Evolutionary conservation across 805 yeast genomes (phyloP).

Genomic region (Wickerhamiella dianesei): DNA sequence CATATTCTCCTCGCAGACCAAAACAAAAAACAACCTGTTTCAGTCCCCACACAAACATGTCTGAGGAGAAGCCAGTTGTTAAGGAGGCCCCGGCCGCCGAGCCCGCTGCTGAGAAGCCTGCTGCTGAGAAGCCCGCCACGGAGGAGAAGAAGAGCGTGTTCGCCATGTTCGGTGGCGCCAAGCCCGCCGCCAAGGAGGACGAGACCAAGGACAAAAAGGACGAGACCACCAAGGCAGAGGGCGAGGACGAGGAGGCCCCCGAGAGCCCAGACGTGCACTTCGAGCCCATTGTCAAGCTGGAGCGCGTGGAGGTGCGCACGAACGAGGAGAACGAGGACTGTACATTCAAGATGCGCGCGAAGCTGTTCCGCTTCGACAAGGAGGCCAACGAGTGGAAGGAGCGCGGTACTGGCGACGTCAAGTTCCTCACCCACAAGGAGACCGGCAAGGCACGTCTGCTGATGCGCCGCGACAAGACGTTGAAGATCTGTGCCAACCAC

Average conservation of each 20-base stretch:
- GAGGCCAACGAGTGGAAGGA: constrained; percentile 84
- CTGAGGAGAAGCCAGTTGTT: constrained; percentile 4
- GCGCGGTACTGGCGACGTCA: constrained; percentile 98
- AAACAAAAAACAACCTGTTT: neutral
- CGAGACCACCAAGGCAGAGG: constrained; percentile 24
- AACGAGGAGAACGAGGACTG: constrained; percentile 85
- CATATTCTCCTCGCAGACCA: neutral
- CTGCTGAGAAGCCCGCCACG: constrained; percentile 1
- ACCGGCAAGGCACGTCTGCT: constrained; percentile 74
- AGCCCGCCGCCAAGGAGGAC: constrained; percentile 33
- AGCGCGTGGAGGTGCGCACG: constrained; percentile 92
- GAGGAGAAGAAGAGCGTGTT: constrained; percentile 42
- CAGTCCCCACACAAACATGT: constrained; percentile 3
- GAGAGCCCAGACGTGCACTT: constrained; percentile 81
- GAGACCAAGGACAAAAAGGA: constrained; percentile 22
- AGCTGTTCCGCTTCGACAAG: constrained; percentile 67
- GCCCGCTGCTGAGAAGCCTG: constrained; percentile 6
- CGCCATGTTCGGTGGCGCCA: constrained; percentile 90
- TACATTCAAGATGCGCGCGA: constrained; percentile 77
- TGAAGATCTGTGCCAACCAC: constrained; percentile 97
- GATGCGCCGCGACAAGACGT: constrained; percentile 98
- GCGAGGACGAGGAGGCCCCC: constrained; percentile 44
- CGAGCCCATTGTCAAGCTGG: constrained; percentile 90
- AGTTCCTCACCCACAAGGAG: constrained; percentile 79
- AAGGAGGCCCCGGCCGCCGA: constrained; percentile 3